A percentile compares a stretch with the other conserved stretches of the same genome.
These are phyloP conservation scores for Dalbergia cochinchinensis DNA, from an alignment of 306 rosid species.

Conservation along the genomic window DNA sequence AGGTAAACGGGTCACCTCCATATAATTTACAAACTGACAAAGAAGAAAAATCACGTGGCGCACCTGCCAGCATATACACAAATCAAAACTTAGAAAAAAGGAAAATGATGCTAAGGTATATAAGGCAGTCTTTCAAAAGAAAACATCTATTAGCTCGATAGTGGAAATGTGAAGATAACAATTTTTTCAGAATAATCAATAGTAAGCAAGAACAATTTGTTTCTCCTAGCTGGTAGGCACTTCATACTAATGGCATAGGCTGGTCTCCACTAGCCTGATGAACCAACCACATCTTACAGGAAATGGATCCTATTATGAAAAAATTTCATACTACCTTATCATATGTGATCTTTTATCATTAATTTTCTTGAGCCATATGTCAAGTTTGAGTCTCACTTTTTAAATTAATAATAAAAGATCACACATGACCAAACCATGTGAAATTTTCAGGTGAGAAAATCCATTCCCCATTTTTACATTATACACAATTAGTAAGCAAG, in stretches of 20 bases:
- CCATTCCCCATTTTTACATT: background rate
- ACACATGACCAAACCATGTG: too few species aligned
- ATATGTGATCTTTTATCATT: too few species aligned
- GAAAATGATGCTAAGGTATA: background rate
- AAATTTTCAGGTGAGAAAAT: too few species aligned
- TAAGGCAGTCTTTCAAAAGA: slow-evolving; percentile 2
- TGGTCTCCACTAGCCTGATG: background rate
- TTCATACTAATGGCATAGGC: background rate
- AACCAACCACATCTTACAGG: background rate
- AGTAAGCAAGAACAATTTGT: slow-evolving; percentile 15
- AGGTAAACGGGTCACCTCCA: slow-evolving; percentile 84
- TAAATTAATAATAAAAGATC: too few species aligned
- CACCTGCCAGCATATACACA: slow-evolving; percentile 61
- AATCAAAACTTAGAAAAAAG: slow-evolving; percentile 11
- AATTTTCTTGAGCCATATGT: too few species aligned
- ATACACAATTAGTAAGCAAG: slow-evolving; percentile 16
- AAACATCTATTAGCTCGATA: slow-evolving; percentile 15
- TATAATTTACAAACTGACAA: slow-evolving; percentile 83
- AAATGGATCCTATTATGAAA: too few species aligned
- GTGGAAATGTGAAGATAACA: slow-evolving; percentile 6
- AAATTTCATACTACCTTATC: too few species aligned
- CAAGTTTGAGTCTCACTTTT: too few species aligned
- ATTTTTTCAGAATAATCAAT: background rate
- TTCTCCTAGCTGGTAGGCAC: slow-evolving; percentile 9
- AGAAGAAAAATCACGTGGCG: slow-evolving; percentile 83